Conservation (phyloP, 352 stramenopile genomes). For the Phytophthora pini region DNA sequence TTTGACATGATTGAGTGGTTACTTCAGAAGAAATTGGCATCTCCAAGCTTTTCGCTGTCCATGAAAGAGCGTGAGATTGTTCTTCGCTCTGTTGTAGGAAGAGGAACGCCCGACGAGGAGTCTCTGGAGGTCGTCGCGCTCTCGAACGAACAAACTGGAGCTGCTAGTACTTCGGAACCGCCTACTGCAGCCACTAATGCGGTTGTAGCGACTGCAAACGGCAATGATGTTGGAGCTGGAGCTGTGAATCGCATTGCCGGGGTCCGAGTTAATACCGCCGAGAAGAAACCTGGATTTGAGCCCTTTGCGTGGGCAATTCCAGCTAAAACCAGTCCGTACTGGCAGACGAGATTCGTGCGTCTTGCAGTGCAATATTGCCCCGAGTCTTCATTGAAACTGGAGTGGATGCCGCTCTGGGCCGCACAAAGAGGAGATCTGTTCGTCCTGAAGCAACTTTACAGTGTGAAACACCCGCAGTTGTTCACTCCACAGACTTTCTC, state of each 20-base stretch:
- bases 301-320: conserved; percentile 42
- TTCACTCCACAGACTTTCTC: conserved; percentile 41
- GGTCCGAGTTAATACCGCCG: conserved; percentile 3
- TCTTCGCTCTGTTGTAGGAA: conserved; percentile 30
- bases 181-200: conserved; percentile 6
- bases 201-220: conserved; percentile 15
- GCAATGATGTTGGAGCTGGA: conserved; percentile 9
- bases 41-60: conserved; percentile 26
- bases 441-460: conserved; percentile 33
- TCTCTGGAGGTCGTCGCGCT: conserved; percentile 14
- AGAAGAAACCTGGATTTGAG: conserved; percentile 23
- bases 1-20: conserved; percentile 47
- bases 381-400: conserved; percentile 23
- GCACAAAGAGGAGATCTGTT: conserved; percentile 41
- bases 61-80: conserved; percentile 37
- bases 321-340: conserved; percentile 35
- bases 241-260: conserved; percentile 9
- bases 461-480: conserved; percentile 36
- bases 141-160: neutral
- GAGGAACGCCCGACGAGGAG: conserved; percentile 21
- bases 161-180: neutral
- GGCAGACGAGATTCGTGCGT: conserved; percentile 33
- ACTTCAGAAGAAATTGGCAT: conserved; percentile 19
- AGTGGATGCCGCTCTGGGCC: conserved; percentile 41
- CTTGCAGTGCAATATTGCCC: conserved; percentile 34